phyloP scores from a whole-genome alignment of 1,284 basidiomycete species.

The Ustilago esculenta region DNA sequence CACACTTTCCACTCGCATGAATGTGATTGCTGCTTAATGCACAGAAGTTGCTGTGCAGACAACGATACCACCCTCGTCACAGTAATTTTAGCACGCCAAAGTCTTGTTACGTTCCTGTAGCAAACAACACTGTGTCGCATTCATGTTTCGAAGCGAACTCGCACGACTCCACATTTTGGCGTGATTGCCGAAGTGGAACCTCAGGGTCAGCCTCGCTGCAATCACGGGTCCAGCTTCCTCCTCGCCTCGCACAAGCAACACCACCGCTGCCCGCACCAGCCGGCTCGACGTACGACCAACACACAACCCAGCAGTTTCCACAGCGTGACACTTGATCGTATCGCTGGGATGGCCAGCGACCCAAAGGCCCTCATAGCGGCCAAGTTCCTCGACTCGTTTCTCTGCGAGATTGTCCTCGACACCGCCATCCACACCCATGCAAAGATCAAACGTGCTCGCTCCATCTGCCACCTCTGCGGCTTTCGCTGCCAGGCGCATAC shows the following conservation, averaged over 20 bases:
- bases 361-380: constrained; percentile 45
- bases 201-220: not conserved
- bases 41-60: too few species aligned
- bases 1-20: too few species aligned
- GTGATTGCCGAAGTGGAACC: constrained; percentile 11
- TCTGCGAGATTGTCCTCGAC: constrained; percentile 57
- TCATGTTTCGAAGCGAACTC: constrained; percentile 2
- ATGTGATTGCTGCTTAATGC: too few species aligned
- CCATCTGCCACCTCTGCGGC: constrained; percentile 50
- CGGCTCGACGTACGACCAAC: too few species aligned
- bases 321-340: too few species aligned
- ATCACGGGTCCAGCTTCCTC: constrained; percentile 8
- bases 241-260: constrained; percentile 4
- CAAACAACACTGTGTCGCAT: not conserved
- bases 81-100: not conserved
- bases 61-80: not conserved
- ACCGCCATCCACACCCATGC: constrained; percentile 53
- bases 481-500: constrained; percentile 35
- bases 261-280: too few species aligned
- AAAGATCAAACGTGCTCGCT: constrained; percentile 34
- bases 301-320: too few species aligned
- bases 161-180: constrained; percentile 32
- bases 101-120: constrained; percentile 2
- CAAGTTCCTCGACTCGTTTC: constrained; percentile 54
- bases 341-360: constrained; percentile 32